A percentile compares a stretch with the other conserved stretches of the same genome.
Conservation (phyloP, 768 basidiomycete species). For the Mycena kentingensis region DNA sequence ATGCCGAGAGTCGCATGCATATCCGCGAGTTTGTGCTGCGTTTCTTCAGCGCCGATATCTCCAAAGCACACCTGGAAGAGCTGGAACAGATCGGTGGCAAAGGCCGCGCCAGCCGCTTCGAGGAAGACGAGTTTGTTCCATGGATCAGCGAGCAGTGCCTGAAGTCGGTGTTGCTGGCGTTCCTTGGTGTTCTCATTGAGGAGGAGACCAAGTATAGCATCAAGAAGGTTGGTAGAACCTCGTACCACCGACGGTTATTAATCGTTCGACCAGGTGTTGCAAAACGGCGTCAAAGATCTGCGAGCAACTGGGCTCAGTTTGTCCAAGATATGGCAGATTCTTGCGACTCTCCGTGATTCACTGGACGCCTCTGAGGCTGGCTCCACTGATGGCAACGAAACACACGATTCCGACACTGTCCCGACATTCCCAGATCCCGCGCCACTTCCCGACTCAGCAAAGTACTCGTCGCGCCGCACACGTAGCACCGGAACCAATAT, state of each 20-base stretch:
- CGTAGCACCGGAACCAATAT: constrained; percentile 35
- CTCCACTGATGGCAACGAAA: constrained; percentile 15
- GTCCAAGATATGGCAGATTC: constrained; percentile 62
- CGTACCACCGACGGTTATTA: neutral
- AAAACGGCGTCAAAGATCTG: constrained; percentile 52
- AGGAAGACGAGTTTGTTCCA: constrained; percentile 42
- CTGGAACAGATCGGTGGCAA: constrained; percentile 56
- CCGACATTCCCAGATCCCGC: constrained; percentile 59
- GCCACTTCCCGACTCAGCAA: constrained; percentile 49
- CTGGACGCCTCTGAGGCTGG: constrained; percentile 23
- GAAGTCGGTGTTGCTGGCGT: constrained; percentile 61
- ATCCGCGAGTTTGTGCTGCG: constrained; percentile 77
- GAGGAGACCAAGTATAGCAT: constrained; percentile 40
- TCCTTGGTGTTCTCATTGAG: constrained; percentile 56
- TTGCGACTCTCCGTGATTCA: constrained; percentile 48
- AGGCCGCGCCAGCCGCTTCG: constrained; percentile 32
- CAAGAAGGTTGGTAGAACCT: constrained; percentile 33
- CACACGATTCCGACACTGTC: constrained; percentile 15
- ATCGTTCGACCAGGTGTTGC: constrained; percentile 33
- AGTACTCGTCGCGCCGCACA: constrained; percentile 51
- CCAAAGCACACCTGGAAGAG: constrained; percentile 58
- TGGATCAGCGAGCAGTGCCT: constrained; percentile 72
- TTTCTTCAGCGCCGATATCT: constrained; percentile 46
- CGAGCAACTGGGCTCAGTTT: constrained; percentile 56
- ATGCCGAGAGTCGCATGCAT: constrained; percentile 62